Evolutionary conservation across 2,329 filamentous ascomycete genomes (phyloP).

Genomic region (Penicillium polonicum): DNA sequence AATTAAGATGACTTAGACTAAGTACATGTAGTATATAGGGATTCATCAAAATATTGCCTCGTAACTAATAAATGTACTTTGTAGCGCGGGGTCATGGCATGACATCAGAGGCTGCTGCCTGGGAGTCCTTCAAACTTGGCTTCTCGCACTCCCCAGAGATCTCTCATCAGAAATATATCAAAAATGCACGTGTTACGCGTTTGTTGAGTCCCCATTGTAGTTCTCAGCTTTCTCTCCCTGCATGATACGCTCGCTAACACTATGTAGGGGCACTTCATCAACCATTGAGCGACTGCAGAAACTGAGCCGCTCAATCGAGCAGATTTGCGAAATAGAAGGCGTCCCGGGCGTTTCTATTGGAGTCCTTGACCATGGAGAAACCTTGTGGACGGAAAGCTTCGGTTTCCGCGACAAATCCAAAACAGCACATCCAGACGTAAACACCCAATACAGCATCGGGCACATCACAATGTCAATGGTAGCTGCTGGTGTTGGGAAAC

Average conservation of each 20-base stretch:
- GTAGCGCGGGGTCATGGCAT: not conserved
- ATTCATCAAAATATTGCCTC: too few relatives aligned
- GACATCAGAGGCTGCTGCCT: not conserved
- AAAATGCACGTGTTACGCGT: not conserved
- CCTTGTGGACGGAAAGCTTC: not conserved
- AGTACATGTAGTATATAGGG: too few relatives aligned
- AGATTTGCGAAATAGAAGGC: not conserved
- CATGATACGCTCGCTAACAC: not conserved
- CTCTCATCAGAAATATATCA: not conserved
- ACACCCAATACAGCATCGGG: conserved; percentile 3
- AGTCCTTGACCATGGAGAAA: not conserved
- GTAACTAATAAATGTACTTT: not conserved
- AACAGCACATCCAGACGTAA: not conserved
- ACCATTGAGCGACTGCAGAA: not conserved
- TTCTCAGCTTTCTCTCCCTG: not conserved
- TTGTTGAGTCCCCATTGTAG: too few relatives aligned
- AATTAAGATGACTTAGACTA: too few relatives aligned
- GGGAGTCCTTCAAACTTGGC: not conserved
- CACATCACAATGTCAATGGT: conserved; percentile 1
- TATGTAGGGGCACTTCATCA: not conserved
- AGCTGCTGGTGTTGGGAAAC: conserved; percentile 1
- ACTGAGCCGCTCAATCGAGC: not conserved
- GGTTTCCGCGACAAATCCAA: not conserved
- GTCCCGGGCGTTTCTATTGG: conserved; percentile 4
- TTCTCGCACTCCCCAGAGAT: not conserved